A percentile compares a stretch with the other conserved stretches of the same genome.
These are phyloP conservation scores for slime mould (Dictyostelium discoideum) DNA, from an alignment of 78 protist species.

Conservation along the genomic window dicty_2.7 NC_007088.5:5602501-5603000, in stretches of 20 bases:
- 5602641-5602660: slow-evolving; percentile 83
- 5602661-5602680: slow-evolving; percentile 85
- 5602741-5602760: slow-evolving; percentile 51
- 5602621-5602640: slow-evolving; percentile 86
- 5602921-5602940: slow-evolving; percentile 52
- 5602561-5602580: slow-evolving; percentile 60
- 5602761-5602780: slow-evolving; percentile 73
- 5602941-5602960: slow-evolving; percentile 67
- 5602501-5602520: slow-evolving; percentile 86
- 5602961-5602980: slow-evolving; percentile 81
- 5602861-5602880: slow-evolving; percentile 69
- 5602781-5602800: slow-evolving; percentile 73
- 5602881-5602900: slow-evolving; percentile 65
- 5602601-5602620: slow-evolving; percentile 91
- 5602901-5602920: slow-evolving; percentile 58
- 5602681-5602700: slow-evolving; percentile 80
- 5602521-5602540: slow-evolving; percentile 51
- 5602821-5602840: slow-evolving; percentile 82
- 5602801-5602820: slow-evolving; percentile 79
- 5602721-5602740: slow-evolving; percentile 79
- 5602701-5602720: slow-evolving; percentile 56
- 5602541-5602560: slow-evolving; percentile 56
- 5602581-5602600: slow-evolving; percentile 77
- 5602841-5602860: slow-evolving; percentile 67
- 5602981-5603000: slow-evolving; percentile 82